Base-by-base conservation (phyloP, 192 early-diverging fungal species). In the Coemansia sp. region DNA sequence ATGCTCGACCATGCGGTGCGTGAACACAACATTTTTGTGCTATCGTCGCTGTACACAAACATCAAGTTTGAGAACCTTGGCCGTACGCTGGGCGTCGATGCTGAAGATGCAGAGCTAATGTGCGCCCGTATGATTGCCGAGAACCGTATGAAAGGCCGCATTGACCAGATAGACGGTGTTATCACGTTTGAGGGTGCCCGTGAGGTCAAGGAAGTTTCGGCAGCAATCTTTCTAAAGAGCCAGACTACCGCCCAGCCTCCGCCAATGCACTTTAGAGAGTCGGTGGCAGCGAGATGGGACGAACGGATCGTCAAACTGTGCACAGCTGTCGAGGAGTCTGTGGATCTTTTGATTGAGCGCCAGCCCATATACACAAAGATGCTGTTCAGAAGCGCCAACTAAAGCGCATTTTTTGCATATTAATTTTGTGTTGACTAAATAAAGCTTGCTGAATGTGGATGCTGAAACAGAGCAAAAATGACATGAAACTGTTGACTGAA, bases 111-210 rank as follows among this genome's bases (percentile, higher is more conserved):
- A 5, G 96, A 98, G 77, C 75, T 82, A 52, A 83, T 90, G 49
- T 96, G 93, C 5, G 86, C 86, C 9, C 85, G 84, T 25, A 97
- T 97, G 95, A 94, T 97, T 84, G 87, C 85, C 15, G 94, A 97
- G 76, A 88, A 91, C 17, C 74, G 94, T 19, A 85, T 98, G 89
- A 77, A 85, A 41, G 96, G 93, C 15, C 86, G 81, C 27, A 96
- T 98, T 65, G 96, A 98, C 76, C 96, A 97, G 72, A 89, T 95
- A 35, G 92, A 94, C 32, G 75, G 85, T 24, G 67, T 93, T 10
- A 88, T 98, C 48, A 90, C 86, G 56, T 98, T 98, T 67, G 89
- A 90, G 61, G 86, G 87, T 38, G 82, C 76, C 60, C 64, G 78
- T 59, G 64, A 77, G 63, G 62, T 77, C n/a, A 73, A 77, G 59